These are phyloP conservation scores for Blastobotrys raffinosifermentans DNA, from an alignment of 1,139 yeast genomes.

Conservation along the genomic window DNA sequence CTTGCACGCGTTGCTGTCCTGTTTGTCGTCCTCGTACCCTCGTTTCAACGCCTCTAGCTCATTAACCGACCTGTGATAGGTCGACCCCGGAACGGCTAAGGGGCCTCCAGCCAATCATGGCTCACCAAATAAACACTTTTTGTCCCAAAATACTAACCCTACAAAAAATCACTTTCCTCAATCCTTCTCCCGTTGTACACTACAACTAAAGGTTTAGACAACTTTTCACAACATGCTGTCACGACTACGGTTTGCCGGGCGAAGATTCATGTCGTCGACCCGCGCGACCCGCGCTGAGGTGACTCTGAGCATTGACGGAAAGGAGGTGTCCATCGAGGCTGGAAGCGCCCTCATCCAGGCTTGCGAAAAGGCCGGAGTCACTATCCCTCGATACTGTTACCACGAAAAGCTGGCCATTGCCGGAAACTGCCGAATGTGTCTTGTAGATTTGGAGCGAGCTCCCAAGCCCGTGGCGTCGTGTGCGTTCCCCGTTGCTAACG, in stretches of 20 bases:
- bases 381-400: slow-evolving; percentile 84
- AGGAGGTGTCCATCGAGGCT: slow-evolving; percentile 70
- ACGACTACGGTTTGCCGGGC: slow-evolving; percentile 13
- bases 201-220: not conserved
- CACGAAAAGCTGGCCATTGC: slow-evolving; percentile 89
- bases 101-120: slow-evolving; percentile 4
- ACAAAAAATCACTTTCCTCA: slow-evolving; percentile 7
- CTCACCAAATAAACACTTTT: slow-evolving; percentile 12
- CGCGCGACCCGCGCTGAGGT: slow-evolving; percentile 47
- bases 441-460: slow-evolving; percentile 84
- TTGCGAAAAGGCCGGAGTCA: slow-evolving; percentile 85
- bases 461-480: slow-evolving; percentile 89
- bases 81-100: not conserved
- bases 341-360: slow-evolving; percentile 89
- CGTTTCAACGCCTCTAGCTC: too few species aligned
- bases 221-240: slow-evolving; percentile 13
- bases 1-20: too few species aligned
- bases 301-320: slow-evolving; percentile 72
- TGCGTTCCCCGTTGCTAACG: slow-evolving; percentile 85
- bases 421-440: slow-evolving; percentile 95
- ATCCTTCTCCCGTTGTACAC: slow-evolving; percentile 12
- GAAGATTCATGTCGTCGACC: slow-evolving; percentile 28
- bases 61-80: too few species aligned
- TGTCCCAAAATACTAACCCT: not conserved
- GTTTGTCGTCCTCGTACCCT: too few species aligned